phyloP scores from a whole-genome alignment of 2,329 filamentous ascomycete species.

The Penicillium sp. region DNA sequence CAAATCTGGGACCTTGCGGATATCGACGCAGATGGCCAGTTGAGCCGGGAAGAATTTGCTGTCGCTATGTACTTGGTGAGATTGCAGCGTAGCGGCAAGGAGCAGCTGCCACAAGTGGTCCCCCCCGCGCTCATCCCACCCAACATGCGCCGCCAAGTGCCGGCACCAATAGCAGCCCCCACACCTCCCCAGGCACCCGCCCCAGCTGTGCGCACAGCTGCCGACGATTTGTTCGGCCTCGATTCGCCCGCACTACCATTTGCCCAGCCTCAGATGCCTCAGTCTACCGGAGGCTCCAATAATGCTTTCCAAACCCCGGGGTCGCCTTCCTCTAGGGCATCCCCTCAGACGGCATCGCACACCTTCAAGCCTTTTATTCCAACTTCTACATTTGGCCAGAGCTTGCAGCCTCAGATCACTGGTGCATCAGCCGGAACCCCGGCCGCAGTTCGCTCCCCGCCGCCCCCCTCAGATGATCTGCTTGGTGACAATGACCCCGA shows the following conservation, averaged over 20 bases:
- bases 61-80: constrained; percentile 97
- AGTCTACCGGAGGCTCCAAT: constrained; percentile 72
- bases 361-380: constrained; percentile 89
- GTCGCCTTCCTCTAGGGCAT: constrained; percentile 44
- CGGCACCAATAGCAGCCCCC: constrained; percentile 37
- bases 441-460: constrained; percentile 39
- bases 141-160: constrained; percentile 64
- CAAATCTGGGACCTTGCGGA: constrained; percentile 98
- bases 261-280: constrained; percentile 58
- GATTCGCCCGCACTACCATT: constrained; percentile 61
- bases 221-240: constrained; percentile 91
- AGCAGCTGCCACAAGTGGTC: constrained; percentile 70
- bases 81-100: constrained; percentile 74
- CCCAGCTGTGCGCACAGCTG: constrained; percentile 66
- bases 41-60: constrained; percentile 88
- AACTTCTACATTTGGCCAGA: constrained; percentile 86
- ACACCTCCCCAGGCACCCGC: constrained; percentile 45
- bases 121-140: constrained; percentile 82
- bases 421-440: constrained; percentile 53
- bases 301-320: constrained; percentile 55
- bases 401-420: constrained; percentile 72
- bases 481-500: constrained; percentile 89
- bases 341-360: constrained; percentile 41
- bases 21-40: constrained; percentile 81
- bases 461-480: constrained; percentile 71